Evolutionary conservation across 1,284 basidiomycete genomes (phyloP).

Genomic region (Cutaneotrichosporon sp.): DNA sequence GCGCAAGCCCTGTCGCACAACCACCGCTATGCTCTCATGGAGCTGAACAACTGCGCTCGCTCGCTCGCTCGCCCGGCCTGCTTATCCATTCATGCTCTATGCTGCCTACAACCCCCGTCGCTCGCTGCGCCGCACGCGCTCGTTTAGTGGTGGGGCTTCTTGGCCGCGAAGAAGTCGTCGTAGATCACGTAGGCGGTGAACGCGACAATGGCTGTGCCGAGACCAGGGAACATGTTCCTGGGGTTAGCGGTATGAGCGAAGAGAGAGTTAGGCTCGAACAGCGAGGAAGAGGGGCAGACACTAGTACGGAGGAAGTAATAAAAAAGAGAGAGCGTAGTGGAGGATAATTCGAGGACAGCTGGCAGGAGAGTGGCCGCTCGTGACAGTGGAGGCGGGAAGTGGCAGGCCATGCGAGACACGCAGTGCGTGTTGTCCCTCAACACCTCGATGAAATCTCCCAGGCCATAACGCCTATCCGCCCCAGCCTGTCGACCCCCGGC

Average conservation of each 20-base stretch:
- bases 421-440: no score
- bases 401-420: no score
- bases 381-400: background rate
- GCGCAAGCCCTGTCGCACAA: no score
- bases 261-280: background rate
- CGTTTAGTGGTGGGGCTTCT: slow-evolving; percentile 22
- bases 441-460: no score
- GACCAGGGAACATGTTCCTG: slow-evolving; percentile 81
- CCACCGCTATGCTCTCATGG: no score
- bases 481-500: no score
- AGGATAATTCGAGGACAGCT: no score
- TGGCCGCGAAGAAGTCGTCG: slow-evolving; percentile 56
- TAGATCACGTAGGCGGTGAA: slow-evolving; percentile 84
- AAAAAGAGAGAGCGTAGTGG: no score
- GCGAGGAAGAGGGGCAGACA: background rate
- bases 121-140: background rate
- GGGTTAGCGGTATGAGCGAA: background rate
- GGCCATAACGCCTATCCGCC: no score
- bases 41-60: no score
- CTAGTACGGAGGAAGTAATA: no score
- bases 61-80: background rate
- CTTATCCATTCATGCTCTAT: background rate
- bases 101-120: background rate
- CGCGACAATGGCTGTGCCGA: slow-evolving; percentile 82
- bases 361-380: no score